Evolutionary conservation across 225 moss, liverwort and hornwort species (phyloP).

Genomic region (Rhytidiadelphus loreus): DNA sequence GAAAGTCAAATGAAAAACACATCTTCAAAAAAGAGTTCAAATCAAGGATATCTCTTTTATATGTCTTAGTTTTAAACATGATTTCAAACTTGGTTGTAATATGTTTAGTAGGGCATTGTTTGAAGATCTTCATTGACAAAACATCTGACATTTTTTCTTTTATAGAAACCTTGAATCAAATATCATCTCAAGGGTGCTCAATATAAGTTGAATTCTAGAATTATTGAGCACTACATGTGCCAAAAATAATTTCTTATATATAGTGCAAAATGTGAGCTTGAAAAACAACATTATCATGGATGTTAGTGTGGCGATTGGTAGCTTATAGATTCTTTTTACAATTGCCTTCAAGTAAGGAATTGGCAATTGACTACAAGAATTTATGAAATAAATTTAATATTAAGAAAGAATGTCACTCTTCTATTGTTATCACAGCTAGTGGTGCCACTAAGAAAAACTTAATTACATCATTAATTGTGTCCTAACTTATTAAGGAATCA

Average conservation of each 20-base stretch:
- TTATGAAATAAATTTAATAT: background rate
- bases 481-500: background rate
- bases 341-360: background rate
- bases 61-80: background rate
- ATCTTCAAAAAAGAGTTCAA: background rate
- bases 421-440: background rate
- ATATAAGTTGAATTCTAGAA: background rate
- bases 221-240: background rate
- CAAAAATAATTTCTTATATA: background rate
- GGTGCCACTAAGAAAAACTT: no score
- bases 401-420: rapidly evolving
- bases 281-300: background rate
- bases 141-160: no score
- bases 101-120: no score
- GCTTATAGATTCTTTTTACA: no score
- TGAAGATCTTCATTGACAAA: background rate
- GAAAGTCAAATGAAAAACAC: rapidly evolving
- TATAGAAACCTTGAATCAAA: background rate
- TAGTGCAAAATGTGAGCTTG: background rate
- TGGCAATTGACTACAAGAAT: background rate
- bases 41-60: no score
- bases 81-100: background rate
- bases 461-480: background rate
- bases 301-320: rapidly evolving
- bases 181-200: background rate